Percentiles rank a stretch among this genome's conserved stretches.
Conservation (phyloP, 2,329 filamentous ascomycete genomes). For the Parasarocladium wereldwijsianum region DNA sequence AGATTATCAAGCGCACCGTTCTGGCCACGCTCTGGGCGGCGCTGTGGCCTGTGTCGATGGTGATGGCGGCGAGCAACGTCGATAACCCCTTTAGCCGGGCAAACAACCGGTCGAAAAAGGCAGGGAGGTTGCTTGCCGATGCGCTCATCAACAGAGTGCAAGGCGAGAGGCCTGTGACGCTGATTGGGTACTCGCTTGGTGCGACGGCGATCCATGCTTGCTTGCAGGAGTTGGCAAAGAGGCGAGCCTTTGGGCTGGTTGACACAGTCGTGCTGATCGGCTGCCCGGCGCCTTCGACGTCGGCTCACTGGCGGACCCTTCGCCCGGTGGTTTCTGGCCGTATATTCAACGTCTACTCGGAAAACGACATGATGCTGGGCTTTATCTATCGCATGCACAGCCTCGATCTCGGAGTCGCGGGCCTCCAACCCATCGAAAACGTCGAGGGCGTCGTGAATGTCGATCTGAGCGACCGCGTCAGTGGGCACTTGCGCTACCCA, state of each 20-base stretch:
- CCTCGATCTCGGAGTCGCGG: slow-evolving; percentile 70
- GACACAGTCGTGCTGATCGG: slow-evolving; percentile 77
- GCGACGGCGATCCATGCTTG: slow-evolving; percentile 74
- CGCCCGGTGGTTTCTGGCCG: slow-evolving; percentile 66
- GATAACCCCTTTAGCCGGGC: slow-evolving; percentile 76
- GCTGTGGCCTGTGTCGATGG: slow-evolving; percentile 53
- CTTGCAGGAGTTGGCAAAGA: slow-evolving; percentile 58
- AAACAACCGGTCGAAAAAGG: slow-evolving; percentile 64
- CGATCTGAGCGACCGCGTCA: slow-evolving; percentile 36
- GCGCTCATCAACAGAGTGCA: slow-evolving; percentile 70
- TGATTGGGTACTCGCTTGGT: slow-evolving; percentile 72
- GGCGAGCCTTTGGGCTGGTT: slow-evolving; percentile 68
- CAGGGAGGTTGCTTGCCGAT: slow-evolving; percentile 66
- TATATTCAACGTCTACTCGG: slow-evolving; percentile 77
- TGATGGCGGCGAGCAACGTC: slow-evolving; percentile 52
- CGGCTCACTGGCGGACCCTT: slow-evolving; percentile 60
- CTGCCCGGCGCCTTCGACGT: slow-evolving; percentile 58
- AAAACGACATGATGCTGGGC: slow-evolving; percentile 74
- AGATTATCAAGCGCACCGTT: slow-evolving; percentile 61
- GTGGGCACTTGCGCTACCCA: slow-evolving; percentile 38
- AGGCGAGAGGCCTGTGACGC: slow-evolving; percentile 65
- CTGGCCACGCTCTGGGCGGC: slow-evolving; percentile 54
- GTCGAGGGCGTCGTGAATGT: slow-evolving; percentile 50
- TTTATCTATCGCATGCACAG: slow-evolving; percentile 79
- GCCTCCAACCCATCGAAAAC: slow-evolving; percentile 56